Evolutionary conservation across 306 rosid genomes (phyloP).

Genomic region (Fragaria ananassa): DNA sequence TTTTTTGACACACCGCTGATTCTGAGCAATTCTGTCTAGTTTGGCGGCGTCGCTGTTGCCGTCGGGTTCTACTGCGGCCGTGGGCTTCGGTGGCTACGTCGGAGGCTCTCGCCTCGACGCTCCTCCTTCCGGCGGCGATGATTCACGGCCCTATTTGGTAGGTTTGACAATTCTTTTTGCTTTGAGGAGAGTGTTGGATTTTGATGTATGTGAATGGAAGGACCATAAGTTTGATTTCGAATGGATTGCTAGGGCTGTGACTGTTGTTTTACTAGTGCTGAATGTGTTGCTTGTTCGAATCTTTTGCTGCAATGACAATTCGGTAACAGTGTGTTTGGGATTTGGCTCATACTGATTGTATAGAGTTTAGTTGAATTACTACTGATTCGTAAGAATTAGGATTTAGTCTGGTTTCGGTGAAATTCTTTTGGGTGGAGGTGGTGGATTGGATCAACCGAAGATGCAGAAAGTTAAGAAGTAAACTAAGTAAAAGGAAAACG

Average conservation of each 20-base stretch:
- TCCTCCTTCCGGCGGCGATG: slow-evolving; percentile 54
- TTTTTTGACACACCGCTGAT: not conserved
- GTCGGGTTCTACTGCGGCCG: slow-evolving; percentile 57
- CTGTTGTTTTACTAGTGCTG: not conserved
- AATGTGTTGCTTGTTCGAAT: not conserved
- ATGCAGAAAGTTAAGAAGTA: not conserved
- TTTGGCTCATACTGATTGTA: not conserved
- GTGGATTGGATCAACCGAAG: not conserved
- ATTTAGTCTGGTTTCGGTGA: not conserved
- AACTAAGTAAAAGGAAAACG: too few relatives aligned
- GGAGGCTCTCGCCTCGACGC: slow-evolving; percentile 81
- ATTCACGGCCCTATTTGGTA: slow-evolving; percentile 52
- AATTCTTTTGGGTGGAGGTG: not conserved
- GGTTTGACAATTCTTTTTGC: slow-evolving; percentile 20
- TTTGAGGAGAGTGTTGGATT: not conserved
- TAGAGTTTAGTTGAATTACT: not conserved
- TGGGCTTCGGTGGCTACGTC: slow-evolving; percentile 87
- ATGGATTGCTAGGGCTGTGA: not conserved
- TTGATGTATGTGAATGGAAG: not conserved
- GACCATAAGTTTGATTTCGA: not conserved
- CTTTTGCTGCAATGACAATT: not conserved
- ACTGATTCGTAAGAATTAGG: not conserved
- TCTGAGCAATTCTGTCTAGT: slow-evolving; percentile 32
- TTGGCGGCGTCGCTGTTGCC: slow-evolving; percentile 84
- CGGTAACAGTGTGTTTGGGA: too few relatives aligned